Evolutionary conservation across 2,329 filamentous ascomycete genomes (phyloP).

Genomic region (Pseudophaeomoniella oleicola): DNA sequence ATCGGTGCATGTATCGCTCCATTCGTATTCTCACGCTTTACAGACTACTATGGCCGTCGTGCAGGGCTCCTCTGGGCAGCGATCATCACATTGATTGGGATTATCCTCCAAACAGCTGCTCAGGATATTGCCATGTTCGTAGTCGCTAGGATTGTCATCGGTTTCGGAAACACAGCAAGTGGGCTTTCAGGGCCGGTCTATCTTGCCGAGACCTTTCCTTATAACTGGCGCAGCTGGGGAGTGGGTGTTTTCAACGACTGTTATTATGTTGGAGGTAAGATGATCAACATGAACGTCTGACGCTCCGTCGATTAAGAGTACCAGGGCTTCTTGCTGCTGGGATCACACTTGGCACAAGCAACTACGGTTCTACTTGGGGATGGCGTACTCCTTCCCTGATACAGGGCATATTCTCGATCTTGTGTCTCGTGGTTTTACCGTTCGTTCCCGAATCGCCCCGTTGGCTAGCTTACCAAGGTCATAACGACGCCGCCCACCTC

Average conservation of each 20-base stretch:
- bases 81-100: slow-evolving; percentile 33
- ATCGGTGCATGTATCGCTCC: neutral
- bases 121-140: slow-evolving; percentile 35
- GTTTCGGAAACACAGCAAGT: slow-evolving; percentile 44
- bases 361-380: slow-evolving; percentile 24
- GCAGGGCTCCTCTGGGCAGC: slow-evolving; percentile 40
- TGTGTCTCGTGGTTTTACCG: slow-evolving; percentile 35
- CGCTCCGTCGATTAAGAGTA: too few species aligned
- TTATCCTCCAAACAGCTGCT: slow-evolving; percentile 20
- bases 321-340: slow-evolving; percentile 37
- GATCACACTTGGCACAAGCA: slow-evolving; percentile 26
- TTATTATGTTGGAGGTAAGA: too few species aligned
- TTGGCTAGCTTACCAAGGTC: slow-evolving; percentile 51
- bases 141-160: slow-evolving; percentile 37
- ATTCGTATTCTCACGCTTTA: slow-evolving; percentile 3
- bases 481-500: too few species aligned
- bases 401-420: slow-evolving; percentile 29
- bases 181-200: slow-evolving; percentile 47
- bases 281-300: too few species aligned
- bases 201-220: slow-evolving; percentile 34
- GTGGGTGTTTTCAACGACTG: slow-evolving; percentile 13
- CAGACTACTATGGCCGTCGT: slow-evolving; percentile 36
- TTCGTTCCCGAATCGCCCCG: slow-evolving; percentile 49
- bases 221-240: slow-evolving; percentile 17
- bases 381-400: slow-evolving; percentile 47